Evolutionary conservation across 495 filamentous ascomycete species (phyloP), one percentile per base, ranked within the genome.

Genomic region (Penicillium fimorum): DNA sequence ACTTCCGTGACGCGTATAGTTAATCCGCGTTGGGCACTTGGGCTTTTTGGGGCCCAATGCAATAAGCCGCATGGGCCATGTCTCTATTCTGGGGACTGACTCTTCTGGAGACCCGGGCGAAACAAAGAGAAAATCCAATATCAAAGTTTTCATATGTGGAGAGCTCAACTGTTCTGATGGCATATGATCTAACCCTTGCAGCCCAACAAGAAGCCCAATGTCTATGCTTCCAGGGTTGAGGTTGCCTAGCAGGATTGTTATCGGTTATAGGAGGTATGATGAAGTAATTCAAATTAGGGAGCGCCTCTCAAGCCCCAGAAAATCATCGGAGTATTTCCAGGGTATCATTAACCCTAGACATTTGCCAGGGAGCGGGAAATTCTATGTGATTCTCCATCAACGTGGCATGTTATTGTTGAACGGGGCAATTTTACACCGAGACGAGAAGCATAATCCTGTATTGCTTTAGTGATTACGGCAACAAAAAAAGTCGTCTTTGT

Each of bases 391-490:
- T 50, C 27, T 47, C 18, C 45, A 45, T 53, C 24, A 30, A 49
- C 35, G 22, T 47, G 7, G 8, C 30, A 48, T 5, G n/a, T 50
- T 24, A 15, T 46, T 12, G 46, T 42, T 17, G n/a, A n/a, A n/a
- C n/a, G n/a, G n/a, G 64, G 64, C n/a, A 73, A 46, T 41, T 72
- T 50, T 24, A 68, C 53, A n/a, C 68, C 68, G 20, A 73, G 58
- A 32, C 67, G 71, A 58, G 63, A 70, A 47, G 72, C 71, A 65
- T 74, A 74, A 49, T 75, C 73, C 72, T 76, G 50, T 9, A n/a
- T 30, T 33, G 2, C 37, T 11, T 17, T 4, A 6, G 40, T 42
- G 25, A 52, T 37, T 20, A 22, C 8, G 42, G 9, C 22, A 35
- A 17, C 25, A 43, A 12, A 25, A 5, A 24, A 13, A 2, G 18